Evolutionary conservation across 139 green algal genomes (phyloP).

Genomic region (Volvox reticuliferus): DNA sequence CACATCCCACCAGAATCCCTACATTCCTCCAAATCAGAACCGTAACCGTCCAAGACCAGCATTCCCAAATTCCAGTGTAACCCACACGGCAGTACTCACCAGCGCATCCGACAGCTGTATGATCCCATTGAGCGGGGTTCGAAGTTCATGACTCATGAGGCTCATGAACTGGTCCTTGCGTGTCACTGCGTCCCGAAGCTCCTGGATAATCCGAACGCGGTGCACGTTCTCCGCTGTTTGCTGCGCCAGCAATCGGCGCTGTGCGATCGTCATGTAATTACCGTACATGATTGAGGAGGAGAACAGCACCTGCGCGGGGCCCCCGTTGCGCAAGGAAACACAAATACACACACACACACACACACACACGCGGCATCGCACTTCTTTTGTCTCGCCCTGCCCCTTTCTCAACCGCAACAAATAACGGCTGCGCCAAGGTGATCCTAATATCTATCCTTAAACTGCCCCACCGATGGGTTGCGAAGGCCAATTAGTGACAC

Average conservation of each 20-base stretch:
- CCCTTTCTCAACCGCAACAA: too few relatives aligned
- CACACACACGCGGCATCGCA: too few relatives aligned
- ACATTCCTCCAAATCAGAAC: too few relatives aligned
- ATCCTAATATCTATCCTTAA: too few relatives aligned
- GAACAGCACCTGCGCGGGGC: constrained; percentile 49
- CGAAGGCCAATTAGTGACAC: too few relatives aligned
- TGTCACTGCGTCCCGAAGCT: constrained; percentile 55
- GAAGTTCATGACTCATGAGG: constrained; percentile 83
- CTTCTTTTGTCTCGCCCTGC: too few relatives aligned
- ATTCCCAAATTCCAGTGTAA: too few relatives aligned
- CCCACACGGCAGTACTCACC: not conserved
- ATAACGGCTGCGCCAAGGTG: too few relatives aligned
- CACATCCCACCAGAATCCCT: too few relatives aligned
- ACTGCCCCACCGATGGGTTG: too few relatives aligned
- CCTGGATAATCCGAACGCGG: constrained; percentile 46
- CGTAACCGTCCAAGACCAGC: not conserved
- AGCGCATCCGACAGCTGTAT: constrained; percentile 73
- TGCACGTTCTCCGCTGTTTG: constrained; percentile 43
- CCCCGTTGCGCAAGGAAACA: too few relatives aligned
- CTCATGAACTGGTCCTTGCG: constrained; percentile 83
- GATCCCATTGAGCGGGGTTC: constrained; percentile 88
- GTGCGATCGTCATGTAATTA: constrained; percentile 61
- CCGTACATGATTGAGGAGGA: constrained; percentile 60
- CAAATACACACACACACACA: too few relatives aligned
- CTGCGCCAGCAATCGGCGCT: constrained; percentile 56